phyloP scores from a whole-genome alignment of 805 yeast species.

The Starmerella gropengiesseri region DNA sequence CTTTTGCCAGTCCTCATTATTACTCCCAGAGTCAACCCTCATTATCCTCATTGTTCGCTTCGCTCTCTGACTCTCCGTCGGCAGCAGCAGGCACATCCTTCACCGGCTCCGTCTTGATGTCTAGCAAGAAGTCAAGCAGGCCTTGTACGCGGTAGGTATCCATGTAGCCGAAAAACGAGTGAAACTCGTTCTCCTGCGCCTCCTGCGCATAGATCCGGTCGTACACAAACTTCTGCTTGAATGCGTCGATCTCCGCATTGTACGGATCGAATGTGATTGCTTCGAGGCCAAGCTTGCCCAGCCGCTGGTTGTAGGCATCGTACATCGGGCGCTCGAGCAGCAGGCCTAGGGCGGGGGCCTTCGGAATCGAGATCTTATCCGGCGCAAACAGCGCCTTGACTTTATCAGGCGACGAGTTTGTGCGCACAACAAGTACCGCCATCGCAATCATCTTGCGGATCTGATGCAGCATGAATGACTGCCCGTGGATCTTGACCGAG shows the following conservation, averaged over 20 bases:
- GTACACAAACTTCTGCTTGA: conserved; percentile 80
- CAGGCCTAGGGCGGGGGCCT: conserved; percentile 93
- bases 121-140: conserved; percentile 44
- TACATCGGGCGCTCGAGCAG: conserved; percentile 86
- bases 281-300: conserved; percentile 67
- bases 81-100: conserved; percentile 1
- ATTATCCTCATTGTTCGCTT: conserved; percentile 26
- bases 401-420: conserved; percentile 71
- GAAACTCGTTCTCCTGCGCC: conserved; percentile 72
- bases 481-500: conserved; percentile 93
- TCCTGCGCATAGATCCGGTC: conserved; percentile 90
- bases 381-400: conserved; percentile 67
- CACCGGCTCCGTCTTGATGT: conserved; percentile 21
- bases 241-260: conserved; percentile 62
- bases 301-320: conserved; percentile 64
- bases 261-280: conserved; percentile 57
- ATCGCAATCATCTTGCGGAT: conserved; percentile 96
- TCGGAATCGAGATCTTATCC: conserved; percentile 77
- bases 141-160: conserved; percentile 67
- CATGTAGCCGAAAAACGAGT: conserved; percentile 82
- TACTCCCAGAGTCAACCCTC: conserved; percentile 5
- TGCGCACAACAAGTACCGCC: conserved; percentile 77
- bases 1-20: no score
- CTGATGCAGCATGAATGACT: conserved; percentile 96
- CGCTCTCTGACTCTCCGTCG: conserved; percentile 28